phyloP scores from a whole-genome alignment of 2,329 filamentous ascomycete genomes.

The Lasiodiplodia theobromae region DNA sequence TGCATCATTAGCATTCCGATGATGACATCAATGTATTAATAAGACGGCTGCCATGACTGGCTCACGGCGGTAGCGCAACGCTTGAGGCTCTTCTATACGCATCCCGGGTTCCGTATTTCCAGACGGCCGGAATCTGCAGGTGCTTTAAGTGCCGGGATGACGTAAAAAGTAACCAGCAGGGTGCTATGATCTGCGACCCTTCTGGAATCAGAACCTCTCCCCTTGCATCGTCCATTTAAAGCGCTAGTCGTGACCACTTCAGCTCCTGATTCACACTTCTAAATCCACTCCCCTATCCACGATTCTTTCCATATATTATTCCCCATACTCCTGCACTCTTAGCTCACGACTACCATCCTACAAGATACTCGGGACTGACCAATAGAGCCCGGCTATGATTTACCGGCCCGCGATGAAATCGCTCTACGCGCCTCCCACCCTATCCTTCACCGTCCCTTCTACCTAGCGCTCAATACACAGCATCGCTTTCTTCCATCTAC shows the following conservation, averaged over 20 bases:
- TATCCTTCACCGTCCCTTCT: not conserved
- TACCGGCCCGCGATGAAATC: not conserved
- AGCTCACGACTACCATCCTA: not conserved
- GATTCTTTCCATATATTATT: not conserved
- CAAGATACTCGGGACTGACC: not conserved
- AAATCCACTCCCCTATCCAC: not conserved
- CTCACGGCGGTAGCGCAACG: not conserved
- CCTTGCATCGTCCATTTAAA: not conserved
- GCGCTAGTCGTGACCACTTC: not conserved
- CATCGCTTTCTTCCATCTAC: not conserved
- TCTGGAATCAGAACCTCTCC: not conserved
- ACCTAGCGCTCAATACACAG: not conserved
- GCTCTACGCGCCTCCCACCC: too few relatives aligned
- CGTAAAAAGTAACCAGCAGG: not conserved
- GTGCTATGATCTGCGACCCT: not conserved
- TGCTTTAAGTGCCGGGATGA: not conserved
- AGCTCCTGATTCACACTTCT: not conserved
- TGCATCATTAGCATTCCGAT: not conserved
- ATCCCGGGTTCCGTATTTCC: not conserved
- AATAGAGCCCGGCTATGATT: not conserved
- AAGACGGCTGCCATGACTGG: not conserved
- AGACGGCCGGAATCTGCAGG: not conserved
- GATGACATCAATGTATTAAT: not conserved
- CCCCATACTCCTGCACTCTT: not conserved
- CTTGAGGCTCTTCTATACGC: not conserved